phyloP scores from a whole-genome alignment of 164 flowering plant genomes.

The Vitis rupestris region DNA sequence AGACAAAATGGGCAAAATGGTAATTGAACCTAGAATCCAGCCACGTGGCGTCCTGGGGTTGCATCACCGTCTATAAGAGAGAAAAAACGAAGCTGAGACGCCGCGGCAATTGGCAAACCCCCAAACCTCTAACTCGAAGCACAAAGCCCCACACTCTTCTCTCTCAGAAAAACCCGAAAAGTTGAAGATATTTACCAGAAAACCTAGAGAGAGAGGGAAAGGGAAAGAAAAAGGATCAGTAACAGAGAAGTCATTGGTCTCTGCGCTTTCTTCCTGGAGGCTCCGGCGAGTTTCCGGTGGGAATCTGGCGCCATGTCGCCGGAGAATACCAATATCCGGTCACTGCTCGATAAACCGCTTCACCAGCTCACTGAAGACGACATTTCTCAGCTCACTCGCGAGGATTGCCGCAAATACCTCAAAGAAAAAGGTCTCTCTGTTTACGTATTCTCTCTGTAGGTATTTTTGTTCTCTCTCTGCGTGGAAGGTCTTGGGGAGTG shows the following conservation, averaged over 20 bases:
- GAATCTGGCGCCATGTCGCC: constrained; percentile 36
- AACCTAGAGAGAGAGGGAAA: too few species aligned
- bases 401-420: constrained; percentile 92
- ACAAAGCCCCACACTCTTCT: constrained; percentile 1
- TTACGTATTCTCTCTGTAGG: background rate
- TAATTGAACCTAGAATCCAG: background rate
- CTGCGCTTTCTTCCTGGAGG: too few species aligned
- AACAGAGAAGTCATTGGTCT: too few species aligned
- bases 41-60: constrained; percentile 15
- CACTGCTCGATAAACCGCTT: constrained; percentile 81
- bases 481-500: background rate
- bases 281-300: constrained; percentile 11
- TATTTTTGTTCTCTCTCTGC: background rate
- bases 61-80: background rate
- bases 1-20: background rate
- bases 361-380: constrained; percentile 83
- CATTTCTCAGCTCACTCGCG: constrained; percentile 96
- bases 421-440: constrained; percentile 67
- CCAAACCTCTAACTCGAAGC: background rate
- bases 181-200: too few species aligned
- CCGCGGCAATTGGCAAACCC: background rate
- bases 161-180: background rate
- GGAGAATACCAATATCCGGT: constrained; percentile 37
- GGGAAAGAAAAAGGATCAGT: too few species aligned
- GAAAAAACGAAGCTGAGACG: background rate